phyloP scores from a whole-genome alignment of 805 yeast species.

The Candida maltosa region DNA sequence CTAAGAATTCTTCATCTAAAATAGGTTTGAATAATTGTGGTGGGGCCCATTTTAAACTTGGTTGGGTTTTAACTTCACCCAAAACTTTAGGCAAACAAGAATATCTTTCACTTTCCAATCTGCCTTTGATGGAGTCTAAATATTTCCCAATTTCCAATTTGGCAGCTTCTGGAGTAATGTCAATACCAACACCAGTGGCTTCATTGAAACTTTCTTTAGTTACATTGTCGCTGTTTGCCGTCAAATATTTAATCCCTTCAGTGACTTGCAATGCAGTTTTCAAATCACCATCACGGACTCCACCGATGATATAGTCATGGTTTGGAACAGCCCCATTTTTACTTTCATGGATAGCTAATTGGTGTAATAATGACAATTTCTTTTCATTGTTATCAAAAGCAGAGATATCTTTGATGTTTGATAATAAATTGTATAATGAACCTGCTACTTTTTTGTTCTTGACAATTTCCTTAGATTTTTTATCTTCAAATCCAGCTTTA shows the following conservation, averaged over 20 bases:
- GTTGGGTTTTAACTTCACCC: constrained; percentile 71
- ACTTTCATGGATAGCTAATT: constrained; percentile 64
- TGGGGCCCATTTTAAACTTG: constrained; percentile 86
- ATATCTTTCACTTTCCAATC: constrained; percentile 72
- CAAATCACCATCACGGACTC: constrained; percentile 62
- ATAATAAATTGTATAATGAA: constrained; percentile 45
- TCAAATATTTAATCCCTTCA: constrained; percentile 74
- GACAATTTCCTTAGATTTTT: constrained; percentile 72
- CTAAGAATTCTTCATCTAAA: constrained; percentile 74
- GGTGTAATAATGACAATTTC: constrained; percentile 65
- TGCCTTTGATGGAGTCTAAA: constrained; percentile 55
- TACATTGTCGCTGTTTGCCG: constrained; percentile 19
- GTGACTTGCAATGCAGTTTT: constrained; percentile 70
- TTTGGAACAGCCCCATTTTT: constrained; percentile 52
- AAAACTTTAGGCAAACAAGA: constrained; percentile 71
- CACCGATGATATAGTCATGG: constrained; percentile 53
- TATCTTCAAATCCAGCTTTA: constrained; percentile 63
- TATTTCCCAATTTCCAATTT: constrained; percentile 54
- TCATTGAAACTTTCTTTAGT: constrained; percentile 46
- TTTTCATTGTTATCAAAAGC: constrained; percentile 50
- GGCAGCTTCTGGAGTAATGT: constrained; percentile 64
- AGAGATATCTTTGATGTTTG: constrained; percentile 3
- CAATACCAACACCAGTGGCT: constrained; percentile 79
- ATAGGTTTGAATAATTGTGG: constrained; percentile 84
- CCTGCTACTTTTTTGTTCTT: constrained; percentile 83